Base-by-base conservation (phyloP, 345 rosid species). In the Citrus glauca region DNA sequence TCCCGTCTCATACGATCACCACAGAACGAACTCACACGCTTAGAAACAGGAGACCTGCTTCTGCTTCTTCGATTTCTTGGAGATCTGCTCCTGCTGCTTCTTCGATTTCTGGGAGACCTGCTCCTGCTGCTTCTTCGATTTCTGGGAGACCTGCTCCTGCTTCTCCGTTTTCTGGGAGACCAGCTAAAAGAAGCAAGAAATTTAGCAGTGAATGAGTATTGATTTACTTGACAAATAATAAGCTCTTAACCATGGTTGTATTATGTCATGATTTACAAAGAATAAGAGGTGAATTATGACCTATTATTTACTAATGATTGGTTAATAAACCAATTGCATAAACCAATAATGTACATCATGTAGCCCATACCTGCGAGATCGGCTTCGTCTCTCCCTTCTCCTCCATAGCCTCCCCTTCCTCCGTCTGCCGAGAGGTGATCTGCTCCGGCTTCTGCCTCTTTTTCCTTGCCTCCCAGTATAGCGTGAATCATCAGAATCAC, bases 401-500 rank as follows among this genome's bases (percentile, higher is more conserved):
- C 76, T 81, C 78, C 60, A 27, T 28, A 79, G 85, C 66, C 77
- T 76, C 64, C 80, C 84, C 76, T 82, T 80, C 83, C 88, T 87
- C 82, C 87, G 79, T 48, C 87, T 85, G 77, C 68, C 79, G 57
- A 42, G 42, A 32, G 91, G 90, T 73, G 92, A 85, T 61, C 60
- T 79, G 77, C 89, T 88, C 37, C 77, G 82, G 82, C 81, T 82
- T 81, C 86, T 86, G 61, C 85, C 83, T 71, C 84, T 85, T 77
- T 75, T 85, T 71, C 66, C 72, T 71, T n/a, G 82, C 78, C 82
- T 81, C 71, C 81, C 67, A 38, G 55, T 32, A 74, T 79, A 53
- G 40, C 1, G 70, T 37, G 71, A 82, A 81, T 89, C 90, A 72
- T 91, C 90, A 27, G 90, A 86, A 53, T 91, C 91, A 79, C 91